Percentiles rank a stretch among this genome's conserved stretches.
phyloP scores from a whole-genome alignment of 2,329 filamentous ascomycete genomes.

The Diaporthe helianthi region DNA sequence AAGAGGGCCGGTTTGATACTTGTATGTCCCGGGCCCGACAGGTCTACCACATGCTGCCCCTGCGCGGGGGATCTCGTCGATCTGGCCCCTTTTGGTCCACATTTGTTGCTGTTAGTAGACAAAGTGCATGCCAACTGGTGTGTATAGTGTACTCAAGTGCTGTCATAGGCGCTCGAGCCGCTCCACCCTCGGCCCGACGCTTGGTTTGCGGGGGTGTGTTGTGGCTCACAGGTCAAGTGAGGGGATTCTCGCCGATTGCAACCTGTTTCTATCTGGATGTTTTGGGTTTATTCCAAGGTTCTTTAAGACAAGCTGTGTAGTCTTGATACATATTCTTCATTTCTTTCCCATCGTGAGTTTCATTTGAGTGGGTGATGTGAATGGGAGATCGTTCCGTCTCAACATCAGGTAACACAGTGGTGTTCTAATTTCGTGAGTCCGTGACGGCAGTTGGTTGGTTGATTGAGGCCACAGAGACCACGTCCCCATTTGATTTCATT shows the following conservation, averaged over 20 bases:
- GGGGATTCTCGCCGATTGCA: constrained; percentile 6
- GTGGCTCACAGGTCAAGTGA: background rate
- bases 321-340: background rate
- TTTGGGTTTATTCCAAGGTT: too few relatives aligned
- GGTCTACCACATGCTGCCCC: background rate
- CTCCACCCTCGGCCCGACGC: constrained; percentile 12
- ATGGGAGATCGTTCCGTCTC: background rate
- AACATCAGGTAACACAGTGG: background rate
- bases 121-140: too few relatives aligned
- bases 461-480: background rate
- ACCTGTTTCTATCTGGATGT: background rate
- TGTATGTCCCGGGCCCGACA: background rate
- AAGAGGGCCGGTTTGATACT: background rate
- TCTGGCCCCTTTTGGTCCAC: background rate
- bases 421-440: too few relatives aligned
- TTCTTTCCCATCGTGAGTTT: too few relatives aligned
- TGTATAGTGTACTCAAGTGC: too few relatives aligned
- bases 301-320: background rate
- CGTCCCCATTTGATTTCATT: background rate
- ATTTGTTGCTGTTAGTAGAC: background rate
- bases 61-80: constrained; percentile 7
- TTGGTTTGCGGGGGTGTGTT: background rate
- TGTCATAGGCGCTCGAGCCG: background rate
- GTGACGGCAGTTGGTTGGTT: background rate
- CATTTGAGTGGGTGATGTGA: background rate